Evolutionary conservation across 2,329 filamentous ascomycete species (phyloP), one percentile per base, ranked within the genome.

Genomic region (Venturiaceae sp.): DNA sequence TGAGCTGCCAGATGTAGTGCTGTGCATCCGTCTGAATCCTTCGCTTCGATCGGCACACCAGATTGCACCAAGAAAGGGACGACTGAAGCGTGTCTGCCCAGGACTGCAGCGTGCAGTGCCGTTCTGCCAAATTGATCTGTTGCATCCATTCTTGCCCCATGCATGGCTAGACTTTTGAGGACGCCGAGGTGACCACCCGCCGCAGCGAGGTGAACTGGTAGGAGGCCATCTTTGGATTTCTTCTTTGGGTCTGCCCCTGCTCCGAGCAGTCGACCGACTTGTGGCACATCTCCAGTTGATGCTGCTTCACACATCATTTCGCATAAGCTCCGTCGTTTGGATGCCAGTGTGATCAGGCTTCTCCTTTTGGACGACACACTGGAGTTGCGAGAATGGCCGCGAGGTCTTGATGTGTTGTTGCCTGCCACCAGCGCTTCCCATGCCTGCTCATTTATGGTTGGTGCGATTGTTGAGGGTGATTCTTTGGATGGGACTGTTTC

Each of bases 231-330:
- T 16, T 23, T 53, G 16, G 54, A 56, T 33, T 44, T 56, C 34
- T 28, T 34, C 5, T 21, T 39, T 30, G 36, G n/a, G n/a, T 41
- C 34, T 7, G 54, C 54, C 1, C 54, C 54, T 39, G 54, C 54
- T 30, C 54, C 39, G 2, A 56, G 26, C 16, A 56, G 54, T n/a
- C 54, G 34, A 1, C 54, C 54, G 7, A 56, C 14, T 32, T 41
- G 54, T 9, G 54, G 54, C n/a, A 46, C 36, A 36, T 56, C 36
- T 19, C 54, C 54, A 2, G 54, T 46, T 23, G 54, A 44, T 30
- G 54, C 54, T 21, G 54, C 54, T 5, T 41, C 54, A 19, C 52
- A 53, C 52, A 53, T 53, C 52, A 53, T 36, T 21, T 53, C 52
- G 32, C 52, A 34, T 6, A 53, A 30, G 30, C 26, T 30, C 30